Percentiles rank a stretch among this genome's conserved stretches.
Evolutionary conservation across 352 stramenopile genomes (phyloP).

Genomic region (Pelagophyceae sp.): DNA sequence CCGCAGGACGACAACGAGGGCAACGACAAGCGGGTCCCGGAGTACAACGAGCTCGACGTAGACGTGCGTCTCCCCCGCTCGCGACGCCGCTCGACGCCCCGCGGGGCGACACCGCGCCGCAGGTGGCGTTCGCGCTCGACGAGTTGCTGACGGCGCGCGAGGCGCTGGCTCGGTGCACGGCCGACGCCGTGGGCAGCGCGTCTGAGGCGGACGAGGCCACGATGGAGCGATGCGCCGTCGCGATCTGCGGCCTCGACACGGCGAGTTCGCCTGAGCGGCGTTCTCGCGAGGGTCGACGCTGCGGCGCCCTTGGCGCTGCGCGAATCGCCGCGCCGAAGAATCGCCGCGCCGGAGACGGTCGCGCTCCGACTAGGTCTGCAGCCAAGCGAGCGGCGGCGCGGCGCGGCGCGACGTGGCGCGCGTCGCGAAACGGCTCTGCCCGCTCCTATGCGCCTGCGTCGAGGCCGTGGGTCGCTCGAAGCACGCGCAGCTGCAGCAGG

Average conservation of each 20-base stretch:
- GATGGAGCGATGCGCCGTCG: background rate
- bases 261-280: no score
- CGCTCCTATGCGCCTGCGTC: background rate
- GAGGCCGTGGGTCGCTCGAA: background rate
- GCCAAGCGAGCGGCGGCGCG: no score
- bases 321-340: no score
- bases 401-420: background rate
- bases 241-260: background rate
- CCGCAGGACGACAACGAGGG: background rate
- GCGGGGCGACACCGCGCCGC: background rate
- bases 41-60: background rate
- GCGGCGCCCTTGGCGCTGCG: no score
- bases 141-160: background rate
- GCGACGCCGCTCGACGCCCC: no score
- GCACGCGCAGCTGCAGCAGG: background rate
- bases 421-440: background rate
- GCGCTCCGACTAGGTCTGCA: no score
- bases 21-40: background rate
- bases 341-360: no score
- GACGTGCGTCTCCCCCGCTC: background rate
- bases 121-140: background rate
- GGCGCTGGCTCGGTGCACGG: background rate
- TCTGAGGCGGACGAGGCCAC: background rate
- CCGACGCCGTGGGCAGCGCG: background rate
- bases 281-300: no score